These are phyloP conservation scores for Cercospora sp. DNA, from an alignment of 2,329 filamentous ascomycete genomes.

Conservation along the genomic window DNA sequence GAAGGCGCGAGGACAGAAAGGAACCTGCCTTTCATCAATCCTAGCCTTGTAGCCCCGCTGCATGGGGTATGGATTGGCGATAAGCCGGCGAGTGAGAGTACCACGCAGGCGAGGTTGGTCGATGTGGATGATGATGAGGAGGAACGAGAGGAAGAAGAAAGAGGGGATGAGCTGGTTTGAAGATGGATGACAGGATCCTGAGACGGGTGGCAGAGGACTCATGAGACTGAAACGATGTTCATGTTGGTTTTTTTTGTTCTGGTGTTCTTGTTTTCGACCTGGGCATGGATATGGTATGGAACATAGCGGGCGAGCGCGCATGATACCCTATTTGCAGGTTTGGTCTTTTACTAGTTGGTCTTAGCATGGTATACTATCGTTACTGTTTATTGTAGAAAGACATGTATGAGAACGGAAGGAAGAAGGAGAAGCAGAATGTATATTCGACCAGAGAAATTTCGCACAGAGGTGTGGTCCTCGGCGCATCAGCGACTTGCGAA, in stretches of 20 bases:
- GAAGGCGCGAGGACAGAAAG: constrained; percentile 51
- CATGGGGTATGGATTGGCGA: constrained; percentile 35
- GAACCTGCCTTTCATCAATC: constrained; percentile 72
- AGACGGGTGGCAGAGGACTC: neutral
- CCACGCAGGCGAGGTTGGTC: constrained; percentile 7
- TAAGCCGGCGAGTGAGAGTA: neutral
- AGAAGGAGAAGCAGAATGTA: neutral
- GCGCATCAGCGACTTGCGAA: no score
- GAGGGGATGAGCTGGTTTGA: neutral
- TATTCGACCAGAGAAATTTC: neutral
- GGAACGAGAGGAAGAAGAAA: neutral
- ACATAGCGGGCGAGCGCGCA: constrained; percentile 5
- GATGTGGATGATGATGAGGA: constrained; percentile 10
- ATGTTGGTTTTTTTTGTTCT: neutral
- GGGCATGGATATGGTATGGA: neutral
- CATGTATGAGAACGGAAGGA: neutral
- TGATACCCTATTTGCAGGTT: constrained; percentile 10
- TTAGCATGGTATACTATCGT: neutral
- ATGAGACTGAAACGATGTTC: neutral
- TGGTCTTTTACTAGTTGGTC: neutral
- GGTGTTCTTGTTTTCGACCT: neutral
- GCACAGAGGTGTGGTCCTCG: no score
- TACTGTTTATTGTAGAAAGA: neutral
- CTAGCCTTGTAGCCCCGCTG: constrained; percentile 64
- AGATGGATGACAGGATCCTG: neutral